Evolutionary conservation across 2,329 filamentous ascomycete genomes (phyloP).

Genomic region (Pseudocercospora pini-densiflorae): DNA sequence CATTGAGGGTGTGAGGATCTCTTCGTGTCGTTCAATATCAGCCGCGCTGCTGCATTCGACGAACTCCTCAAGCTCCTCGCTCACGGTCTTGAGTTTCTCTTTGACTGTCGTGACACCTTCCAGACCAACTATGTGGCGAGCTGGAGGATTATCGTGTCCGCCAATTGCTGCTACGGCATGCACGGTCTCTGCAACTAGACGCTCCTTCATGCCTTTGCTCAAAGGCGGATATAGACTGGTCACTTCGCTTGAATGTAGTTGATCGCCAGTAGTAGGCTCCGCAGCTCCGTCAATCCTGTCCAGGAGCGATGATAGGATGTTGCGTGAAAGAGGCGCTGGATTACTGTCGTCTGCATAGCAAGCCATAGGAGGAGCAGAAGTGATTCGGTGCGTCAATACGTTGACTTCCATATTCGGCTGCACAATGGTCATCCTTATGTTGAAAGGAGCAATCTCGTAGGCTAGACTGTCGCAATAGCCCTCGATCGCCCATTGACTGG

Average conservation of each 20-base stretch:
- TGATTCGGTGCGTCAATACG: constrained; percentile 83
- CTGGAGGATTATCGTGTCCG: constrained; percentile 93
- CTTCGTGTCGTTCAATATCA: constrained; percentile 61
- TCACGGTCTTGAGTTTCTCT: constrained; percentile 95
- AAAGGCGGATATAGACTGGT: constrained; percentile 77
- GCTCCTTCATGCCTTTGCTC: constrained; percentile 68
- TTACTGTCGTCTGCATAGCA: constrained; percentile 72
- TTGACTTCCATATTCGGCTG: constrained; percentile 94
- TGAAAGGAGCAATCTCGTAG: constrained; percentile 94
- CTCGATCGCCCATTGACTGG: constrained; percentile 92
- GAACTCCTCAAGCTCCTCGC: constrained; percentile 95
- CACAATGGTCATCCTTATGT: constrained; percentile 93
- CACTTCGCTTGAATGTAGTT: constrained; percentile 54
- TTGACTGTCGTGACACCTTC: constrained; percentile 88
- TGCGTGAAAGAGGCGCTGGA: constrained; percentile 78
- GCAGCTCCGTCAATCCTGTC: constrained; percentile 63
- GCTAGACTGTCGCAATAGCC: constrained; percentile 93
- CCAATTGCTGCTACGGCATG: constrained; percentile 90
- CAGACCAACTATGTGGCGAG: constrained; percentile 88
- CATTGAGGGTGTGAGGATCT: constrained; percentile 17
- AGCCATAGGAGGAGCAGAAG: constrained; percentile 77
- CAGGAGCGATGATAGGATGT: constrained; percentile 79
- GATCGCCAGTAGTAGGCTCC: constrained; percentile 49
- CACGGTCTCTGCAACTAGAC: constrained; percentile 84
- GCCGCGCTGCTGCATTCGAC: constrained; percentile 86